Base-by-base conservation (phyloP, 1,284 basidiomycete genomes). In the Cutaneotrichosporon mucoides region DNA sequence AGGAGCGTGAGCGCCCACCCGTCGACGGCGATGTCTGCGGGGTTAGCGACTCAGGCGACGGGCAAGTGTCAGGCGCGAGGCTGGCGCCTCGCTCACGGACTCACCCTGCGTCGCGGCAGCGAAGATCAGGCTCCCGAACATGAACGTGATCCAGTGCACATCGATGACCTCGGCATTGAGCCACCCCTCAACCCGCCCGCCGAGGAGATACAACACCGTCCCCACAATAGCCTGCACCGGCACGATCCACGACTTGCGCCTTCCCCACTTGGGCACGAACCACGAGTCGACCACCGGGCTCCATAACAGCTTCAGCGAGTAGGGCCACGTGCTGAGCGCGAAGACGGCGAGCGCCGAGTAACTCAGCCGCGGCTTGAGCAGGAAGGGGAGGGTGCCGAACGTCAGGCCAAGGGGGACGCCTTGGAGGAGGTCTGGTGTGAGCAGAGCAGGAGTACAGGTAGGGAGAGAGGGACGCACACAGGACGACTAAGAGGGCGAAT, bases 1-100 rank as follows among this genome's bases (percentile, higher is more conserved):
- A 99, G 85, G 47, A 99, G 85, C 2, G 93, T 98, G 56, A 99
- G 83, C 7, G 96, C 96, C 96, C 96, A 99, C 44, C 93, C 95
- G 72, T 99, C 95, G 15, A 99, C 95, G 51, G 95, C 95, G 64
- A 98, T 98, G 76, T 99, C 95, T 56, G 7, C n/a, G n/a, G n/a
- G n/a, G n/a, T 10, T 34, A 41, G 61, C 43, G 57, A 42, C 47
- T 10, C 34, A 44, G 66, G 10, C 15, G 24, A 16, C 2, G 35
- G 41, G 6, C 53, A n/a, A n/a, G n/a, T n/a, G n/a, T n/a, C n/a
- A n/a, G n/a, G n/a, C n/a, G n/a, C n/a, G n/a, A n/a, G n/a, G n/a
- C n/a, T n/a, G n/a, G n/a, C n/a, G n/a, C n/a, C n/a, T n/a, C n/a
- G n/a, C n/a, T n/a, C n/a, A 40, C 45, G 16, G 43, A 73, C 82